Evolutionary conservation across 2,329 filamentous ascomycete genomes (phyloP).

Genomic region (Exserohilum turcica): DNA sequence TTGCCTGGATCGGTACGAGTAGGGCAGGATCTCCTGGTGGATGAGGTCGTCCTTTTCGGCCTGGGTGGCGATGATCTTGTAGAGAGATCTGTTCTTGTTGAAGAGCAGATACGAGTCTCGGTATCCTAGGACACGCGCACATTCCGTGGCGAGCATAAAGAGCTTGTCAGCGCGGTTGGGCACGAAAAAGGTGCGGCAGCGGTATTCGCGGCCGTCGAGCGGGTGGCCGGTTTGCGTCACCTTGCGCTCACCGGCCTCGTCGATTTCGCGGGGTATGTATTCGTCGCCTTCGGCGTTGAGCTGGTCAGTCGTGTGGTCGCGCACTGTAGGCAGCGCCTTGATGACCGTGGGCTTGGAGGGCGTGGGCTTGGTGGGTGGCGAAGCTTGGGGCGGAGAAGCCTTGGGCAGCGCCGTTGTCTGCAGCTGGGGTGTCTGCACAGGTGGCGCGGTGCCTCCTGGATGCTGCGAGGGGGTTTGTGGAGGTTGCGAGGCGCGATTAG

Average conservation of each 20-base stretch:
- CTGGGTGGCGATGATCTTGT: slow-evolving; percentile 97
- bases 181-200: slow-evolving; percentile 91
- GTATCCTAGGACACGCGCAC: slow-evolving; percentile 89
- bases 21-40: slow-evolving; percentile 90
- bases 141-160: slow-evolving; percentile 98
- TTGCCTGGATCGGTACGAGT: slow-evolving; percentile 96
- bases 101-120: slow-evolving; percentile 97
- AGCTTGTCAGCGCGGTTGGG: slow-evolving; percentile 89
- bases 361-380: slow-evolving; percentile 73
- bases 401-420: slow-evolving; percentile 57
- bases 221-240: slow-evolving; percentile 82
- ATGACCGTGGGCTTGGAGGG: slow-evolving; percentile 78
- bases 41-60: slow-evolving; percentile 96
- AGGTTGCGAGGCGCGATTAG: slow-evolving; percentile 58
- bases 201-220: slow-evolving; percentile 82
- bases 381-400: slow-evolving; percentile 62
- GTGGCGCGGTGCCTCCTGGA: slow-evolving; percentile 54
- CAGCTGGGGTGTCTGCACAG: slow-evolving; percentile 60
- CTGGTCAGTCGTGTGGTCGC: slow-evolving; percentile 97
- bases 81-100: slow-evolving; percentile 96
- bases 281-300: slow-evolving; percentile 88
- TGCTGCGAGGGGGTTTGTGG: slow-evolving; percentile 56
- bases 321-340: slow-evolving; percentile 92
- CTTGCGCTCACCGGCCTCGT: slow-evolving; percentile 93
- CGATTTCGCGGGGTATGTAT: slow-evolving; percentile 90